Evolutionary conservation across 2,329 filamentous ascomycete genomes (phyloP), one percentile per base, ranked within the genome.

Genomic region (Stagonosporopsis tanaceti): DNA sequence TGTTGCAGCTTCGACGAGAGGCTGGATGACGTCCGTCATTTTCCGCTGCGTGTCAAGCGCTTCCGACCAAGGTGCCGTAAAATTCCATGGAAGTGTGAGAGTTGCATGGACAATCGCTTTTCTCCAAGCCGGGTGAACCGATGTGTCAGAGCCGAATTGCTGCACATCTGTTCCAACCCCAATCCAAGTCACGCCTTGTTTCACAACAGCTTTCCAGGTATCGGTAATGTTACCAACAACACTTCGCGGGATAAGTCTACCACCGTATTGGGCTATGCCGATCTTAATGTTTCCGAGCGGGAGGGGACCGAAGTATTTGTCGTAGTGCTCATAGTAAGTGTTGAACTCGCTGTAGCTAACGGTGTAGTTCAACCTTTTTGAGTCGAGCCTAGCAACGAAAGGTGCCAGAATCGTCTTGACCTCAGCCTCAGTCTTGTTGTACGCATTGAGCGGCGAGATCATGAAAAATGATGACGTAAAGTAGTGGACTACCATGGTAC

Each of bases 61-160:
- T 9, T 66, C 65, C 9, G 61, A 63, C 58, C 61, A 63, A 3
- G 63, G 61, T 2, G 63, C 63, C 15, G 59, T 61, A 27, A 68
- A 67, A 47, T 47, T 60, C 67, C 65, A 68, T 2, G 57, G 60
- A 35, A 64, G 58, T 1, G 59, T 62, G 20, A 66, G 44, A 9
- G 63, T 63, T 7, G 59, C 60, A 15, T 68, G 62, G 2, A 68
- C 62, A 11, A 67, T 62, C 1, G 65, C 35, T 8, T 61, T 46
- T 14, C 67, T 59, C 67, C 67, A 70, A 1, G 63, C 63, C 15
- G 67, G 66, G 38, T 66, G 62, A 35, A 70, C 64, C 3, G 62
- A 63, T n/a, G 66, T 66, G 15, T 59, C 39, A 6, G 56, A 57
- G 5, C 60, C 65, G 45, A 63, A 61, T 3, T 48, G 46, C 9